phyloP scores from a whole-genome alignment of 2,329 filamentous ascomycete genomes.

The Trichoderma pleuroti region DNA sequence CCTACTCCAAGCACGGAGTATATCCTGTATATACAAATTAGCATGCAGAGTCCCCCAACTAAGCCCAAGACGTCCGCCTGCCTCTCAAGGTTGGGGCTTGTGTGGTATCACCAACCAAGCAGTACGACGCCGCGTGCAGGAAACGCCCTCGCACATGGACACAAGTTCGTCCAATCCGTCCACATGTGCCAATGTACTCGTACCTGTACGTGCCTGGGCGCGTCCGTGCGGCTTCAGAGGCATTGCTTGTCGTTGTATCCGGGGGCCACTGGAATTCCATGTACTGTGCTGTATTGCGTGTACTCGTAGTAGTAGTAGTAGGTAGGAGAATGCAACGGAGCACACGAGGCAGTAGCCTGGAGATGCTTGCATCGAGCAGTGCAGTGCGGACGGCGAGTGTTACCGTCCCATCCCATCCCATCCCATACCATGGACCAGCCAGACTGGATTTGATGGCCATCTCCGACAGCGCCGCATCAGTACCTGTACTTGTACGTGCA shows the following conservation, averaged over 20 bases:
- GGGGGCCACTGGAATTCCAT: background rate
- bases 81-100: background rate
- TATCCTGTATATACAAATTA: background rate
- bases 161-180: constrained; percentile 12
- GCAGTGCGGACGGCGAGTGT: background rate
- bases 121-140: constrained; percentile 10
- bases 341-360: background rate
- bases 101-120: background rate
- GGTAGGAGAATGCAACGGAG: background rate
- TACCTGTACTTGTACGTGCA: background rate
- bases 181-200: background rate
- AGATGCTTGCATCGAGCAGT: background rate
- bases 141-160: constrained; percentile 6
- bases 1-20: too few species aligned
- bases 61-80: background rate
- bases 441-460: background rate
- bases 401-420: background rate
- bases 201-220: background rate
- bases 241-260: background rate
- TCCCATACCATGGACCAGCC: background rate
- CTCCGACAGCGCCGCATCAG: background rate
- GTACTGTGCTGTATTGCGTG: background rate
- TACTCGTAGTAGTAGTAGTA: too few species aligned
- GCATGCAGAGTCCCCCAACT: background rate
- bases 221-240: background rate